These are phyloP conservation scores for Colletotrichum gigasporum DNA, from an alignment of 2,329 filamentous ascomycete genomes.

Conservation along the genomic window DNA sequence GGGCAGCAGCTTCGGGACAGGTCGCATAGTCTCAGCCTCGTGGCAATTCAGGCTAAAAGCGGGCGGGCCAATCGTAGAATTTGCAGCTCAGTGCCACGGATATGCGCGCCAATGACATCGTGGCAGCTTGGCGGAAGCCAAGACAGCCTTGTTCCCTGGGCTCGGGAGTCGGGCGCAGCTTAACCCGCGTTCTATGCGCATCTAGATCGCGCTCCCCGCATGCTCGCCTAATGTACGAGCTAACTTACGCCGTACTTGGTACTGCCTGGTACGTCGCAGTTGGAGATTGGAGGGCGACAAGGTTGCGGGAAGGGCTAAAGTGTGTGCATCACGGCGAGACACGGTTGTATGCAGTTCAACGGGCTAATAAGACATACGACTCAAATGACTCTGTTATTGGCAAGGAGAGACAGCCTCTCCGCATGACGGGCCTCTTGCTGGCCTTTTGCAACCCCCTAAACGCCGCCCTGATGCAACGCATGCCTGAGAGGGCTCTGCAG, in stretches of 20 bases:
- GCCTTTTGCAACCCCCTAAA: slow-evolving; percentile 25
- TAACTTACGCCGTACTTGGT: no score
- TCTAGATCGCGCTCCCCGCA: slow-evolving; percentile 8
- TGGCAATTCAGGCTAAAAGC: slow-evolving; percentile 29
- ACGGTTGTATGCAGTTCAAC: neutral
- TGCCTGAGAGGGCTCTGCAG: slow-evolving; percentile 10
- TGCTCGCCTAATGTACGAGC: no score
- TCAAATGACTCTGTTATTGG: slow-evolving; percentile 1
- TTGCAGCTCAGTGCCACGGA: neutral
- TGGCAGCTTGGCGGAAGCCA: slow-evolving; percentile 22
- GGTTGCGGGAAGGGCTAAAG: slow-evolving; percentile 1
- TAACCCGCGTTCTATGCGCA: slow-evolving; percentile 12
- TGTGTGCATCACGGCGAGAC: neutral
- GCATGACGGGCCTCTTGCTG: slow-evolving; percentile 16
- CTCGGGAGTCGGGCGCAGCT: slow-evolving; percentile 28
- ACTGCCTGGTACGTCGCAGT: neutral
- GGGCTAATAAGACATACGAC: slow-evolving; percentile 9
- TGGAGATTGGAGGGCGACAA: neutral
- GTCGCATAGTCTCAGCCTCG: slow-evolving; percentile 29
- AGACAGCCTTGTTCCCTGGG: slow-evolving; percentile 19
- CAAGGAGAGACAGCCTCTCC: slow-evolving; percentile 13
- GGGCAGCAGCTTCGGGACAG: slow-evolving; percentile 20
- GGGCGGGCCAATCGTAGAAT: slow-evolving; percentile 14
- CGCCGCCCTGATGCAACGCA: slow-evolving; percentile 27
- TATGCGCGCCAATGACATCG: slow-evolving; percentile 28